Conservation (phyloP, 2,329 filamentous ascomycete species). For the Fusarium sterilihyphosum region DNA sequence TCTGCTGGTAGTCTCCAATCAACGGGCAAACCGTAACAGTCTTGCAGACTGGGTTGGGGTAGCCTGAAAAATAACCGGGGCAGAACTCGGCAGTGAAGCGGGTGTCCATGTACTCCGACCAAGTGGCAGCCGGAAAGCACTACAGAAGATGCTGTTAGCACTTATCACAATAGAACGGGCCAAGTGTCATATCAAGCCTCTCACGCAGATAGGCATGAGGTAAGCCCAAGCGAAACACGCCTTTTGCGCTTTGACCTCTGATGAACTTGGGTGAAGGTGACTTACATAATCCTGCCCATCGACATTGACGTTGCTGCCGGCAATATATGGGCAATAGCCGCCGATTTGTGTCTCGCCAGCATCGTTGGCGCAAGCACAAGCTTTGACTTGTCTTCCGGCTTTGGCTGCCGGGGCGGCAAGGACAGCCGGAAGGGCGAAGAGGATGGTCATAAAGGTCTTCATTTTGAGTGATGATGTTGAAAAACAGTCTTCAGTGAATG, state of each 20-base stretch:
- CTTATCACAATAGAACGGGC: not conserved
- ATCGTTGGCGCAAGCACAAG: not conserved
- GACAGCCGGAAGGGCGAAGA: not conserved
- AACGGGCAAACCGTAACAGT: not conserved
- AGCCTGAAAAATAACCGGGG: not conserved
- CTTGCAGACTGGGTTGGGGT: not conserved
- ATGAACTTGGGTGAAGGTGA: rapidly evolving
- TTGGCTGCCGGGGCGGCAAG: not conserved
- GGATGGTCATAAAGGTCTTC: not conserved
- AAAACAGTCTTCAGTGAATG: not conserved
- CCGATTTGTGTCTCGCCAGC: not conserved
- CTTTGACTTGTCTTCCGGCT: not conserved
- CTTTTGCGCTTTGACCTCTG: too few relatives aligned
- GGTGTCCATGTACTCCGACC: not conserved
- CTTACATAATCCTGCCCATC: not conserved
- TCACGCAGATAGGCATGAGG: too few relatives aligned
- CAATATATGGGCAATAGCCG: not conserved
- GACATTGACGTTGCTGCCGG: not conserved
- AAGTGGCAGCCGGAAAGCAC: not conserved
- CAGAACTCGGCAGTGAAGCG: not conserved
- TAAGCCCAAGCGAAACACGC: rapidly evolving
- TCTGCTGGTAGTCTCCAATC: not conserved
- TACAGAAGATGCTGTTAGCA: not conserved
- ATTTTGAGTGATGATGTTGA: rapidly evolving
- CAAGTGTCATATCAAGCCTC: not conserved